Percentiles rank a stretch among this genome's conserved stretches.
These are phyloP conservation scores for Dictyostelium intermedium DNA, from an alignment of 78 protist species.

Conservation along the genomic window DNA sequence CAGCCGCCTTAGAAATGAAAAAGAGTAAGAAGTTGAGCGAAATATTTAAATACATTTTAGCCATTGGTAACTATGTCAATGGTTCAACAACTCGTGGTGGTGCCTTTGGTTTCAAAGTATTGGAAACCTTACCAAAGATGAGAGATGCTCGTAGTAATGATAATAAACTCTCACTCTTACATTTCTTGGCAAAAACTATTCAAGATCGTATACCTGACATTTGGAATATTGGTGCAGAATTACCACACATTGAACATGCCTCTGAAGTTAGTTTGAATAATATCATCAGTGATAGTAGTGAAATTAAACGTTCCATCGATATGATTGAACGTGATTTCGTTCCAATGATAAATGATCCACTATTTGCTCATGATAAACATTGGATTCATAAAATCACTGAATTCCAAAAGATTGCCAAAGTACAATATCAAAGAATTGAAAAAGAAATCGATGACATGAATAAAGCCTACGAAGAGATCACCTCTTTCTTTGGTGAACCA, in stretches of 20 bases:
- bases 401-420: slow-evolving; percentile 15
- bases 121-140: slow-evolving; percentile 49
- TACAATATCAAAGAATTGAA: slow-evolving; percentile 5
- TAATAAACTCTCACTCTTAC: slow-evolving; percentile 41
- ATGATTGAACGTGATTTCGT: slow-evolving; percentile 51
- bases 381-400: neutral
- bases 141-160: slow-evolving; percentile 73
- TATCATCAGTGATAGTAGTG: neutral
- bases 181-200: slow-evolving; percentile 35
- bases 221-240: slow-evolving; percentile 19
- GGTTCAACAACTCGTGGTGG: slow-evolving; percentile 74
- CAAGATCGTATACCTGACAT: slow-evolving; percentile 21
- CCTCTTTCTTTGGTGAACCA: slow-evolving; percentile 23
- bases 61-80: slow-evolving; percentile 72
- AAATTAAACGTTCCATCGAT: slow-evolving; percentile 46
- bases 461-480: slow-evolving; percentile 11
- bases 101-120: slow-evolving; percentile 74
- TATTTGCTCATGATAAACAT: neutral
- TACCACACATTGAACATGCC: slow-evolving; percentile 52
- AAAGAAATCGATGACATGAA: slow-evolving; percentile 44
- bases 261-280: slow-evolving; percentile 29
- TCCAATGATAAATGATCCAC: neutral
- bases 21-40: neutral
- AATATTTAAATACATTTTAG: slow-evolving; percentile 29
- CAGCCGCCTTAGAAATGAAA: slow-evolving; percentile 5